phyloP scores from a whole-genome alignment of 2,329 filamentous ascomycete species.

The Colletotrichum musae region DNA sequence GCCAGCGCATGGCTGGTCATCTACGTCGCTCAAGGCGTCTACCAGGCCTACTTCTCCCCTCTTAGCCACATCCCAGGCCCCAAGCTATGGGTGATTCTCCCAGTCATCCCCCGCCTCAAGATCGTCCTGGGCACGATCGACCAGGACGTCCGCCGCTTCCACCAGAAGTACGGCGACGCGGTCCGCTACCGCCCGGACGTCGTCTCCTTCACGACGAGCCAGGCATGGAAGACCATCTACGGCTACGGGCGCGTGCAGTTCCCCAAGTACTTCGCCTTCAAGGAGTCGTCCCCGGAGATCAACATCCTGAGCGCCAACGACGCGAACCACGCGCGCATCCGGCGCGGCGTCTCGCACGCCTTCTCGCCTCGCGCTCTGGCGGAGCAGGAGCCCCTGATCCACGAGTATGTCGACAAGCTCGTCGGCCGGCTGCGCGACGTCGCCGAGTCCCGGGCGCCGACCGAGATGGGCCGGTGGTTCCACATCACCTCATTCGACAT shows the following conservation, averaged over 20 bases:
- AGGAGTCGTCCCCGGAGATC: constrained; percentile 12
- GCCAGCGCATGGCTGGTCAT: not conserved
- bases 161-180: constrained; percentile 57
- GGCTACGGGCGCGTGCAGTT: constrained; percentile 3
- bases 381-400: too few relatives aligned
- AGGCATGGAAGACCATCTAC: constrained; percentile 56
- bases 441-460: too few relatives aligned
- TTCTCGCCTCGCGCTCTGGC: too few relatives aligned
- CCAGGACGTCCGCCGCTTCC: constrained; percentile 48
- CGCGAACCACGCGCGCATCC: constrained; percentile 17
- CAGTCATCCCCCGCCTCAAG: constrained; percentile 10
- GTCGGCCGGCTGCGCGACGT: too few relatives aligned
- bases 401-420: too few relatives aligned
- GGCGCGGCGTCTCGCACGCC: not conserved
- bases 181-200: constrained; percentile 62
- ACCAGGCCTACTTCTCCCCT: constrained; percentile 12
- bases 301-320: constrained; percentile 14
- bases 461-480: too few relatives aligned
- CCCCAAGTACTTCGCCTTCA: not conserved
- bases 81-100: constrained; percentile 10
- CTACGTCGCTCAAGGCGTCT: constrained; percentile 2
- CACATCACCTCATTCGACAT: too few relatives aligned
- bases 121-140: constrained; percentile 10
- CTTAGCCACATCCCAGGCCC: not conserved
- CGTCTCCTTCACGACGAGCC: constrained; percentile 56